A percentile compares a stretch with the other conserved stretches of the same genome.
Evolutionary conservation across 164 flowering plant species (phyloP).

Genomic region (Akebia trifoliata): DNA sequence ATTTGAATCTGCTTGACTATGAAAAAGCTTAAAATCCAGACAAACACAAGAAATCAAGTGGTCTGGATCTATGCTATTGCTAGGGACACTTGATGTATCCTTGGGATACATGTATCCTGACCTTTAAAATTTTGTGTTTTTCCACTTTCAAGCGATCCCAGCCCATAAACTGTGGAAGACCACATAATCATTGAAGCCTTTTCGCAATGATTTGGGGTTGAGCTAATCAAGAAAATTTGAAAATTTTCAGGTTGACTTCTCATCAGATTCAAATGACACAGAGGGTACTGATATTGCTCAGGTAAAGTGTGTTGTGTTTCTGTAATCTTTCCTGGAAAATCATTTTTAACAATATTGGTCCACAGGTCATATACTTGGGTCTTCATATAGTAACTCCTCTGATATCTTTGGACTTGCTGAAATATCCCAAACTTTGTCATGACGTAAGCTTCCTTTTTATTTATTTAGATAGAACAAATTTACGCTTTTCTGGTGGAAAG

Average conservation of each 20-base stretch:
- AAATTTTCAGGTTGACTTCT: conserved; percentile 77
- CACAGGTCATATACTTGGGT: conserved; percentile 86
- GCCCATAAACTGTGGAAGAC: too few relatives aligned
- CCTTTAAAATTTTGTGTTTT: too few relatives aligned
- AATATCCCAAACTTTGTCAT: conserved; percentile 86
- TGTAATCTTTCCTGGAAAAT: conserved; percentile 6
- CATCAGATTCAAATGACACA: conserved; percentile 52
- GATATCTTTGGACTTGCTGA: conserved; percentile 78
- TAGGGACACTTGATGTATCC: too few relatives aligned
- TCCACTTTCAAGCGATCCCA: too few relatives aligned
- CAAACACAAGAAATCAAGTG: too few relatives aligned
- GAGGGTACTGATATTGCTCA: conserved; percentile 63
- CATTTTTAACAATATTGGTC: conserved; percentile 2
- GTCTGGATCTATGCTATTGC: too few relatives aligned
- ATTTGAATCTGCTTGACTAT: too few relatives aligned
- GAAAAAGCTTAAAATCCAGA: too few relatives aligned
- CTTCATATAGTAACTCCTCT: conserved; percentile 85
- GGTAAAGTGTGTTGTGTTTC: conserved; percentile 28
- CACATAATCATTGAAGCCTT: too few relatives aligned
- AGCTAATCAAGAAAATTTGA: too few relatives aligned
- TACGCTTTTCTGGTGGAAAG: conserved; percentile 6
- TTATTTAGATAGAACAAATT: not conserved
- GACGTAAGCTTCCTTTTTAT: conserved; percentile 54
- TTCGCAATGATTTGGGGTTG: too few relatives aligned
- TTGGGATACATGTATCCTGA: too few relatives aligned